These are phyloP conservation scores for Barnettozyma californica DNA, from an alignment of 805 yeast genomes.

Conservation along the genomic window DNA sequence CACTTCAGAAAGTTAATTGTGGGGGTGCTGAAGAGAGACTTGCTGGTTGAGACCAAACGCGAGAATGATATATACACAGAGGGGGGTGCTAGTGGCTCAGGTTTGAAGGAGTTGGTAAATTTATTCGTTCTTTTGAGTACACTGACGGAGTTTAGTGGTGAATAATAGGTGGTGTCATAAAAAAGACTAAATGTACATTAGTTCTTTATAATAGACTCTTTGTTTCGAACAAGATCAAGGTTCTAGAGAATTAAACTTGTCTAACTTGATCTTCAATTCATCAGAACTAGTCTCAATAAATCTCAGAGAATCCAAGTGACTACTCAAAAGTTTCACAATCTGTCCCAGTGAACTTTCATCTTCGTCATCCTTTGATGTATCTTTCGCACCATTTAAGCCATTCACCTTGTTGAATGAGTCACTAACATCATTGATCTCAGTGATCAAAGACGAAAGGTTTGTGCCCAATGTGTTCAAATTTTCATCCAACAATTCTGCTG, in stretches of 20 bases:
- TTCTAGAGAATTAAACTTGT: slow-evolving; percentile 23
- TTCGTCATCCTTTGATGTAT: slow-evolving; percentile 30
- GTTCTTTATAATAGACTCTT: neutral
- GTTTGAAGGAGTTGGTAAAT: slow-evolving; percentile 48
- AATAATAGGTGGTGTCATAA: slow-evolving; percentile 12
- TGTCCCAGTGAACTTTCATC: slow-evolving; percentile 50
- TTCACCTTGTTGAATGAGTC: slow-evolving; percentile 69
- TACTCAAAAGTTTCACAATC: slow-evolving; percentile 74
- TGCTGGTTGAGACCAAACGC: slow-evolving; percentile 28
- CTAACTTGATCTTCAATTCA: slow-evolving; percentile 61
- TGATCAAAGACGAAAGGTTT: slow-evolving; percentile 68
- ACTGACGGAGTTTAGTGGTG: slow-evolving; percentile 39
- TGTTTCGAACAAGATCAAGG: slow-evolving; percentile 8
- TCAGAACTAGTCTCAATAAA: slow-evolving; percentile 77
- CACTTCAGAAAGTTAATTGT: slow-evolving; percentile 51
- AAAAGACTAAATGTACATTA: slow-evolving; percentile 7
- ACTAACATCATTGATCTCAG: slow-evolving; percentile 79
- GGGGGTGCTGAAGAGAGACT: slow-evolving; percentile 59
- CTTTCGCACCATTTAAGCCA: slow-evolving; percentile 30
- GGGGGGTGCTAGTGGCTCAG: slow-evolving; percentile 27
- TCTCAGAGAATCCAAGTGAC: slow-evolving; percentile 84
- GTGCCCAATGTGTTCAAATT: slow-evolving; percentile 73
- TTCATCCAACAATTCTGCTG: slow-evolving; percentile 81
- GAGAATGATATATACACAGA: slow-evolving; percentile 24
- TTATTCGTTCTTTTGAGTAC: slow-evolving; percentile 50